Evolutionary conservation across 2,329 filamentous ascomycete genomes (phyloP).

Genomic region (Fusarium burgessii): DNA sequence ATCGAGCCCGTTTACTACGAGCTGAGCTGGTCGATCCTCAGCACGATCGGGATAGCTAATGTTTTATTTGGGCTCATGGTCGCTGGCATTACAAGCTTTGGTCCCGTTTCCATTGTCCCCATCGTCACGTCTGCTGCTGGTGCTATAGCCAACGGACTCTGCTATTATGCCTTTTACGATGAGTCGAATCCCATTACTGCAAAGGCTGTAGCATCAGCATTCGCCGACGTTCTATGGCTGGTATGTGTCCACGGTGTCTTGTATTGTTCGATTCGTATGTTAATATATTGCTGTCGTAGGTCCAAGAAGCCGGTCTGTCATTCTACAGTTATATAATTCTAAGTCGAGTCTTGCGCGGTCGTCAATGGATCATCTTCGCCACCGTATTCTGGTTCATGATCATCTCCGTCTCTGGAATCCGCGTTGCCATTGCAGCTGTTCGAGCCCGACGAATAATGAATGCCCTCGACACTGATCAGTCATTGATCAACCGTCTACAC

Average conservation of each 20-base stretch:
- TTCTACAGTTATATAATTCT: conserved; percentile 66
- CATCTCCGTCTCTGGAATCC: conserved; percentile 62
- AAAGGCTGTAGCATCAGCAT: conserved; percentile 52
- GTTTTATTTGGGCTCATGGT: conserved; percentile 55
- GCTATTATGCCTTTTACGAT: conserved; percentile 57
- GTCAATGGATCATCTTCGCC: conserved; percentile 58
- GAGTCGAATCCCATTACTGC: conserved; percentile 30
- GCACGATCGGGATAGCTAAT: conserved; percentile 57
- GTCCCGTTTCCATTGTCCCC: conserved; percentile 55
- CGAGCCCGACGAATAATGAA: conserved; percentile 49
- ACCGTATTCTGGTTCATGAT: conserved; percentile 69
- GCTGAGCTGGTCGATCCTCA: conserved; percentile 59
- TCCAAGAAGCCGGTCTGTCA: conserved; percentile 59
- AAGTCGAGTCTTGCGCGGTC: conserved; percentile 61
- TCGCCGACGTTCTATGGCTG: conserved; percentile 58
- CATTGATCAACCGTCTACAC: conserved; percentile 54
- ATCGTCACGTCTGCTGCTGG: conserved; percentile 54
- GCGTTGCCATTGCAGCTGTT: conserved; percentile 54
- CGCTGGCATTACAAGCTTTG: conserved; percentile 55
- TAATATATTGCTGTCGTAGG: conserved; percentile 39
- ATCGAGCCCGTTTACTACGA: conserved; percentile 53
- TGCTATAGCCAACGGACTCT: conserved; percentile 58
- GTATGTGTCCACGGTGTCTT: conserved; percentile 38
- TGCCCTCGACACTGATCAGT: conserved; percentile 42
- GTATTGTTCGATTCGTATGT: accelerated